Conservation (phyloP, 805 yeast species). For the Kregervanrija delftensis region DNA sequence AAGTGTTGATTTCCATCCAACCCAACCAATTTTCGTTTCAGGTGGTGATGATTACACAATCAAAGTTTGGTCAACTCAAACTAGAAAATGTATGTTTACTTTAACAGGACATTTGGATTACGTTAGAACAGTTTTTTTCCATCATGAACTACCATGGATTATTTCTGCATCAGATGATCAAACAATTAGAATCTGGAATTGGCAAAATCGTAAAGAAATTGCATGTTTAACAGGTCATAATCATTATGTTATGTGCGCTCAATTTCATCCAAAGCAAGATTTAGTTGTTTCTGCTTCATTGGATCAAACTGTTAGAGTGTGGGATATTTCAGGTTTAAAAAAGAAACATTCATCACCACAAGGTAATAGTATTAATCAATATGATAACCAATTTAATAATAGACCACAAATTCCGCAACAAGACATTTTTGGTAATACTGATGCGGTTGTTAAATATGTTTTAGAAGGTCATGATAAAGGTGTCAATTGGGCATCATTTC, state of each 20-base stretch:
- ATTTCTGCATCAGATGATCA: constrained; percentile 89
- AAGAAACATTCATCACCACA: constrained; percentile 84
- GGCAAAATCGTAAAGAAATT: constrained; percentile 97
- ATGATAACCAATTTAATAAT: constrained; percentile 43
- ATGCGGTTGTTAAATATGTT: constrained; percentile 91
- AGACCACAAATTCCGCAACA: constrained; percentile 68
- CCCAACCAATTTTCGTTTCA: constrained; percentile 94
- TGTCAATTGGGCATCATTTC: constrained; percentile 98
- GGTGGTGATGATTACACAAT: constrained; percentile 97
- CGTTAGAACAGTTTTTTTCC: constrained; percentile 90
- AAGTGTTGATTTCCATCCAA: constrained; percentile 92
- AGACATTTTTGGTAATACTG: constrained; percentile 90
- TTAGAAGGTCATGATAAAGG: constrained; percentile 98
- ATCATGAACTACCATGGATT: constrained; percentile 95
- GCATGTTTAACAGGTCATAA: constrained; percentile 97
- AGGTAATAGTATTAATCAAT: constrained; percentile 27
- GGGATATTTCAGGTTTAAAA: constrained; percentile 95
- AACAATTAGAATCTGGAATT: constrained; percentile 97
- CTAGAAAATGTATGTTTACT: constrained; percentile 87
- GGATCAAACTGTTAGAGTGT: constrained; percentile 97
- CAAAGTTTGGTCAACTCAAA: constrained; percentile 91
- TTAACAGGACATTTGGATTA: constrained; percentile 92
- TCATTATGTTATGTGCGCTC: constrained; percentile 97
- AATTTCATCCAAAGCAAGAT: constrained; percentile 94
- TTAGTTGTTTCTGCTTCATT: constrained; percentile 90